Conservation (phyloP, 371 early-diverging fungal genomes). For the Mortierella sp. region DNA sequence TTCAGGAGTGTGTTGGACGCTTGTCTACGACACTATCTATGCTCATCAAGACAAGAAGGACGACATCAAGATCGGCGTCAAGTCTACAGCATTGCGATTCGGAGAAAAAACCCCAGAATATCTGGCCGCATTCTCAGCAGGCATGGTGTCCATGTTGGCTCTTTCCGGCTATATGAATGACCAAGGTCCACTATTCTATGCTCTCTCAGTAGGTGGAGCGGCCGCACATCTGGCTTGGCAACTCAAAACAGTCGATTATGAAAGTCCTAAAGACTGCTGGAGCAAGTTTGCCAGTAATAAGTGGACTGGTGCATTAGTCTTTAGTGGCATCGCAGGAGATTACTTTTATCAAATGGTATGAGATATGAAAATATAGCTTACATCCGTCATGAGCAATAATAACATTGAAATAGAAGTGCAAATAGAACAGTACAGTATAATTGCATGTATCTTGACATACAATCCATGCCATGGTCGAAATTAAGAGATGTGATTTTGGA, state of each 20-base stretch:
- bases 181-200: constrained; percentile 79
- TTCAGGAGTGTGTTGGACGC: constrained; percentile 93
- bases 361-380: not conserved
- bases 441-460: no score
- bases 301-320: constrained; percentile 82
- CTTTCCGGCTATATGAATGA: constrained; percentile 86
- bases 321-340: constrained; percentile 79
- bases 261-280: constrained; percentile 77
- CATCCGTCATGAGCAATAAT: not conserved
- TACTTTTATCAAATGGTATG: constrained; percentile 35
- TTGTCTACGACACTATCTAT: constrained; percentile 97
- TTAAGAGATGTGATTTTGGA: not conserved
- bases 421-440: no score
- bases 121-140: constrained; percentile 79
- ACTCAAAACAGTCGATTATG: constrained; percentile 78
- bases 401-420: not conserved
- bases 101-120: constrained; percentile 80
- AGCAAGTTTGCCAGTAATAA: constrained; percentile 81
- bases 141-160: constrained; percentile 76
- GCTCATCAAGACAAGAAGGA: constrained; percentile 95
- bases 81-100: constrained; percentile 93
- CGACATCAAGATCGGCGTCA: constrained; percentile 88
- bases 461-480: no score
- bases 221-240: constrained; percentile 87
- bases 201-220: constrained; percentile 79